Evolutionary conservation across 2,329 filamentous ascomycete genomes (phyloP).

Genomic region (Colletotrichum graminicola): DNA sequence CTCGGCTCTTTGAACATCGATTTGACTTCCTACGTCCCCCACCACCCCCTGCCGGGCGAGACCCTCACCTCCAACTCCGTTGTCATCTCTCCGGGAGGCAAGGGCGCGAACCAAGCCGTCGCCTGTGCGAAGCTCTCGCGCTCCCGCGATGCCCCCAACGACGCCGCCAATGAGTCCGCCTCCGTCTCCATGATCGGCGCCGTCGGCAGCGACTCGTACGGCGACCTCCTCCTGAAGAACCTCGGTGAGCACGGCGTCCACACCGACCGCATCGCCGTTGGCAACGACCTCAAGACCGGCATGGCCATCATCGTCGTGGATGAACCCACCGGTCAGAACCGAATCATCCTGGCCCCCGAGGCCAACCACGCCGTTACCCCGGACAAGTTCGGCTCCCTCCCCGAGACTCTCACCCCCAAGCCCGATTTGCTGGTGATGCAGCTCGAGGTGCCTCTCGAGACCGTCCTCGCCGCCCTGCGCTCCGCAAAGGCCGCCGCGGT

Average conservation of each 20-base stretch:
- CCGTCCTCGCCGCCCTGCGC: conserved; percentile 71
- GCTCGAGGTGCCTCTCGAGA: conserved; percentile 79
- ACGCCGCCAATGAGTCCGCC: conserved; percentile 52
- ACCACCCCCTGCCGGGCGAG: conserved; percentile 86
- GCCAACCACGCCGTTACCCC: conserved; percentile 70
- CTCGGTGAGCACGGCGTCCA: conserved; percentile 74
- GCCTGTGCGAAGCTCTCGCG: conserved; percentile 86
- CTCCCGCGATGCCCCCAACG: conserved; percentile 46
- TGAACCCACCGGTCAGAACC: conserved; percentile 78
- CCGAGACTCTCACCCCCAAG: conserved; percentile 45
- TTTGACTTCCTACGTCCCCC: conserved; percentile 87
- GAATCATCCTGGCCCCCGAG: conserved; percentile 79
- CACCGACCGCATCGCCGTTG: conserved; percentile 62
- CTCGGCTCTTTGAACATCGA: conserved; percentile 96
- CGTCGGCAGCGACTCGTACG: conserved; percentile 78
- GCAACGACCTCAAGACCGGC: conserved; percentile 67
- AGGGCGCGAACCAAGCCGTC: conserved; percentile 96
- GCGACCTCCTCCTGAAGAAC: conserved; percentile 67
- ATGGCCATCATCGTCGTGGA: conserved; percentile 83
- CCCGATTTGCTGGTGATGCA: conserved; percentile 80
- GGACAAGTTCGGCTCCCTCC: conserved; percentile 51
- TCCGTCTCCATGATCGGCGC: conserved; percentile 79
- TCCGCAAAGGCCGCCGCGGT: conserved; percentile 62
- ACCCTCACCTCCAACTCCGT: conserved; percentile 86
- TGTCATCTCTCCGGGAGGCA: conserved; percentile 86